Base-by-base conservation (phyloP, 371 early-diverging fungal species). In the Capniomyces stellatus region DNA sequence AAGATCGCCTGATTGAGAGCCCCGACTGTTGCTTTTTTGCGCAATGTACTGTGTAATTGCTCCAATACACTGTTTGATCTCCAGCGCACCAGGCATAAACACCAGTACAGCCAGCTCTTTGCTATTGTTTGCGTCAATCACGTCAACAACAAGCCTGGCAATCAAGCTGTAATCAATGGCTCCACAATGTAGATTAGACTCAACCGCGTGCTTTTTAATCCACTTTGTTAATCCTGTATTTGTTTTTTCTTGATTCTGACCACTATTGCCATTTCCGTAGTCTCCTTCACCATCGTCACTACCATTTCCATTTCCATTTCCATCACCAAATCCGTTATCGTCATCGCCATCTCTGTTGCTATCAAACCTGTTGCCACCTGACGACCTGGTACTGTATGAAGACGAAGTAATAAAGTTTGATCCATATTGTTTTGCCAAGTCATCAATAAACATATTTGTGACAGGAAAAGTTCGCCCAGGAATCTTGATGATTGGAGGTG, bases 81-180 rank as follows among this genome's bases (percentile, higher is more conserved):
- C n/a, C n/a, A n/a, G n/a, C n/a, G 83, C 81, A 30, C 94, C 94
- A 0, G 93, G 92, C 60, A 94, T 59, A 56, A 94, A 92, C 13
- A 89, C 73, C 41, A 94, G 65, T 21, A 92, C 79, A 0, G 92
- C 84, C 0, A 85, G 90, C 0, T 59, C 53, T 6, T 10, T 10
- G 3, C 47, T 43, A 4, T 54, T 29, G 19, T 54, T 52, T 1
- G n/a, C 24, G 25, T 64, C 54, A 43, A 66, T 61, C 46, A 56
- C 52, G 18, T 46, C 40, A 13, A 66, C 61, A 15, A 66, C n/a
- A n/a, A n/a, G n/a, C n/a, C n/a, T n/a, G n/a, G n/a, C n/a, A n/a
- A n/a, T n/a, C n/a, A n/a, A n/a, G n/a, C n/a, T n/a, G n/a, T n/a
- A n/a, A n/a, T n/a, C n/a, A n/a, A n/a, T n/a, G n/a, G n/a, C n/a